Conservation (phyloP, 1,284 basidiomycete genomes). For the Moniliophthora roreri region DNA sequence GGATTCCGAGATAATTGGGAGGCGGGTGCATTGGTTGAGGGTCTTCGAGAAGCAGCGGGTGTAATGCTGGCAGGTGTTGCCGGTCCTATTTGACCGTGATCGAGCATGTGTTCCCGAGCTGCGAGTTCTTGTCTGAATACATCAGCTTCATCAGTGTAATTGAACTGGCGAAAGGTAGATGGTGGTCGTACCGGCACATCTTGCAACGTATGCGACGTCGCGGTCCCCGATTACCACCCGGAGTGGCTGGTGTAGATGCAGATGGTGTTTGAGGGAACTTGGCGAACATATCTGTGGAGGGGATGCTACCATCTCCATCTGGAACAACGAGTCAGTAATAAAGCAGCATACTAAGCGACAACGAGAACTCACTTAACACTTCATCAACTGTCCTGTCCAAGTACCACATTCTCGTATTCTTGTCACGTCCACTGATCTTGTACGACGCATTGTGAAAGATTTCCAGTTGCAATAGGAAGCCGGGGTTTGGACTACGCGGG, state of each 20-base stretch:
- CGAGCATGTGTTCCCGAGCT: slow-evolving; percentile 87
- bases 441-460: slow-evolving; percentile 74
- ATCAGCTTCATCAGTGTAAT: neutral
- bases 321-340: slow-evolving; percentile 12
- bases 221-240: slow-evolving; percentile 26
- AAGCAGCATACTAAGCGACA: slow-evolving; percentile 15
- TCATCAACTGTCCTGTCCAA: slow-evolving; percentile 72
- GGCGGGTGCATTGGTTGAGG: slow-evolving; percentile 30
- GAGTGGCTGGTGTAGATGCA: slow-evolving; percentile 50
- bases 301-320: slow-evolving; percentile 73
- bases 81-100: slow-evolving; percentile 79
- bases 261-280: slow-evolving; percentile 67
- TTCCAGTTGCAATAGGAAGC: slow-evolving; percentile 76
- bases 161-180: neutral
- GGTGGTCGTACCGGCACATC: slow-evolving; percentile 72
- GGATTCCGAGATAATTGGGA: slow-evolving; percentile 19
- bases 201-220: slow-evolving; percentile 82
- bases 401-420: slow-evolving; percentile 77
- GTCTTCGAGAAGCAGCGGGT: slow-evolving; percentile 47
- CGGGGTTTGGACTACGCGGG: slow-evolving; percentile 69
- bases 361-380: slow-evolving; percentile 65
- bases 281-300: slow-evolving; percentile 73
- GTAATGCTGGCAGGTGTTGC: slow-evolving; percentile 54
- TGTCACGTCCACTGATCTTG: slow-evolving; percentile 68
- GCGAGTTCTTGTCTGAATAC: slow-evolving; percentile 75